Evolutionary conservation across 352 stramenopile species (phyloP).

Genomic region (Phytophthora boehmeriae): DNA sequence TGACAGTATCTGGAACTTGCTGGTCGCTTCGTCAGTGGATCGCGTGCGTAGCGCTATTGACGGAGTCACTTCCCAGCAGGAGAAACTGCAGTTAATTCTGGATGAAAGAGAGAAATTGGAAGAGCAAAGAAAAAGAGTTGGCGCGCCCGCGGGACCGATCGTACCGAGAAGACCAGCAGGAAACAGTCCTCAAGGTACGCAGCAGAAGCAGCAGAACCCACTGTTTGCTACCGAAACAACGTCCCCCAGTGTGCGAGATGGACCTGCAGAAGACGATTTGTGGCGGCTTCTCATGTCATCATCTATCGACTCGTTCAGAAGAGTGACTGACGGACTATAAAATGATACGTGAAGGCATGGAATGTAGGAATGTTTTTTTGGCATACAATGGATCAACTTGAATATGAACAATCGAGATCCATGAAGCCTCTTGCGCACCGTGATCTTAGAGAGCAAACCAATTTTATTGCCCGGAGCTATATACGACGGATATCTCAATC

Average conservation of each 20-base stretch:
- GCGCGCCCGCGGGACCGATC: conserved; percentile 10
- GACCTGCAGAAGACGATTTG: conserved; percentile 60
- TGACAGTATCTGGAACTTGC: conserved; percentile 74
- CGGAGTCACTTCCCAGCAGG: conserved; percentile 46
- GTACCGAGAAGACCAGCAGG: conserved; percentile 9
- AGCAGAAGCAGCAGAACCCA: conserved; percentile 27
- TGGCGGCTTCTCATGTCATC: conserved; percentile 76
- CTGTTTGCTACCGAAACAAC: conserved; percentile 26
- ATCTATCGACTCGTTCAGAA: background rate
- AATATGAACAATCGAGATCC: too few relatives aligned
- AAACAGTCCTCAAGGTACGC: background rate
- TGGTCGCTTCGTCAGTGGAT: conserved; percentile 75
- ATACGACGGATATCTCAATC: background rate
- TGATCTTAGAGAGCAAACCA: too few relatives aligned
- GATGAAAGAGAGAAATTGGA: conserved; percentile 69
- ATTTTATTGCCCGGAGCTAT: background rate
- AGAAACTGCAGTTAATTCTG: conserved; percentile 64
- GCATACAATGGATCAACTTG: too few relatives aligned
- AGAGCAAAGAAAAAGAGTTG: conserved; percentile 59
- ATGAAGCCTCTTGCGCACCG: too few relatives aligned
- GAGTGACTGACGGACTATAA: background rate
- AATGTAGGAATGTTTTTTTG: too few relatives aligned
- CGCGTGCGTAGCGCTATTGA: conserved; percentile 58
- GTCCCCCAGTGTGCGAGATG: conserved; percentile 1
- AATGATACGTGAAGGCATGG: too few relatives aligned